Percentiles rank a stretch among this genome's conserved stretches.
Conservation (phyloP, 495 filamentous ascomycete genomes). For the Sphaerosporella brunnea region DNA sequence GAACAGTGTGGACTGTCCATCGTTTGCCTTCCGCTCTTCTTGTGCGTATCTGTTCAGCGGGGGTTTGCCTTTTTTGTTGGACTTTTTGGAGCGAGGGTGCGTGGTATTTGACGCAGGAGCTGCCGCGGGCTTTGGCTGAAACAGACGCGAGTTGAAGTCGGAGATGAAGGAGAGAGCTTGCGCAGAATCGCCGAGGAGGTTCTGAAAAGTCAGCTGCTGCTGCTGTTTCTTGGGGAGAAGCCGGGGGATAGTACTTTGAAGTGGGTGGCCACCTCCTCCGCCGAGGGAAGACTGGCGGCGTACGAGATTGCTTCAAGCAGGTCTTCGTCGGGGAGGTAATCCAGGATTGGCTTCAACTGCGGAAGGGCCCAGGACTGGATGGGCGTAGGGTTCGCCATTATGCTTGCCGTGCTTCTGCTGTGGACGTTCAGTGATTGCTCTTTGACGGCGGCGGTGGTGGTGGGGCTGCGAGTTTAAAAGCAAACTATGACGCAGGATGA, state of each 20-base stretch:
- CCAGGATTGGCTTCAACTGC: conserved; percentile 55
- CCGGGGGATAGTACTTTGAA: conserved; percentile 35
- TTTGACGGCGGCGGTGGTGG: background rate
- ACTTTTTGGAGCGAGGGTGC: background rate
- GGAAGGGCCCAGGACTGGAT: conserved; percentile 33
- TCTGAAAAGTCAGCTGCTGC: conserved; percentile 22
- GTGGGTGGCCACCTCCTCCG: conserved; percentile 58
- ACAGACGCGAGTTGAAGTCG: conserved; percentile 57
- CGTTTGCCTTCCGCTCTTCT: conserved; percentile 14
- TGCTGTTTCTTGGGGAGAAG: background rate
- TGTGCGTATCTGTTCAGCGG: conserved; percentile 12
- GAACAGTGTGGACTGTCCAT: conserved; percentile 24
- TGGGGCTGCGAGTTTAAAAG: background rate
- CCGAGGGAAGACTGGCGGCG: conserved; percentile 47
- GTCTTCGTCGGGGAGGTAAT: conserved; percentile 53
- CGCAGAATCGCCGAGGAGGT: conserved; percentile 72
- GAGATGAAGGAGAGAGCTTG: conserved; percentile 81
- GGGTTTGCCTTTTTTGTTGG: conserved; percentile 11
- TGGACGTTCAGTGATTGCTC: background rate
- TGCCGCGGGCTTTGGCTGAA: conserved; percentile 9
- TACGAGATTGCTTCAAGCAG: conserved; percentile 69
- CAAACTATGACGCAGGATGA: conserved; percentile 1
- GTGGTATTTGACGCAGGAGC: background rate
- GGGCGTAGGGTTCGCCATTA: conserved; percentile 5
- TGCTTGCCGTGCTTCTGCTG: too few species aligned